Conservation (phyloP, 176 grass and related monocot species). For the Echinochloa phyllopogon region DNA sequence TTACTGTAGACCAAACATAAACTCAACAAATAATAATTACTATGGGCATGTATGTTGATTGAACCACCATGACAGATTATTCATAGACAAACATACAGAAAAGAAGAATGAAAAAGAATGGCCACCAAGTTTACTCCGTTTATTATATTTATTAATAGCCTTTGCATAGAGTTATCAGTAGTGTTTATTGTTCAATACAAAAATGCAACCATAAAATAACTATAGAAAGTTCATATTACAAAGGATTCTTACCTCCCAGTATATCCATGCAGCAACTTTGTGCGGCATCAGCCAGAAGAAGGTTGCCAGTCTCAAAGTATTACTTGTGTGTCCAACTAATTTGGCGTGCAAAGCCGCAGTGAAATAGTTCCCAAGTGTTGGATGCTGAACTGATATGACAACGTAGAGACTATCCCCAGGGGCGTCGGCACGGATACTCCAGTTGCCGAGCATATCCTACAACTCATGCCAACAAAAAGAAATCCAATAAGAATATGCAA, state of each 20-base stretch:
- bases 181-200: neutral
- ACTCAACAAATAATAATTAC: neutral
- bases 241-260: constrained; percentile 72
- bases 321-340: constrained; percentile 50
- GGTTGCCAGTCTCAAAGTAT: constrained; percentile 54
- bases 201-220: neutral
- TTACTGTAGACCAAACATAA: neutral
- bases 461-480: constrained; percentile 35
- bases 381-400: constrained; percentile 80
- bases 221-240: neutral
- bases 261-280: constrained; percentile 93
- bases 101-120: neutral
- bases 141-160: neutral
- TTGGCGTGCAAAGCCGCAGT: constrained; percentile 77
- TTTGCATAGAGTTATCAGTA: neutral
- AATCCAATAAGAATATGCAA: constrained; percentile 24
- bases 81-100: neutral
- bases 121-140: neutral
- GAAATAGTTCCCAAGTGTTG: constrained; percentile 84
- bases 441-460: constrained; percentile 93
- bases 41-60: neutral
- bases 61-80: constrained; percentile 6
- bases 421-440: constrained; percentile 65
- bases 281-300: constrained; percentile 98
- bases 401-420: constrained; percentile 74